Evolutionary conservation across 1,139 yeast genomes (phyloP), one percentile per base, ranked within the genome.

Genomic region (Pichia sp.): DNA sequence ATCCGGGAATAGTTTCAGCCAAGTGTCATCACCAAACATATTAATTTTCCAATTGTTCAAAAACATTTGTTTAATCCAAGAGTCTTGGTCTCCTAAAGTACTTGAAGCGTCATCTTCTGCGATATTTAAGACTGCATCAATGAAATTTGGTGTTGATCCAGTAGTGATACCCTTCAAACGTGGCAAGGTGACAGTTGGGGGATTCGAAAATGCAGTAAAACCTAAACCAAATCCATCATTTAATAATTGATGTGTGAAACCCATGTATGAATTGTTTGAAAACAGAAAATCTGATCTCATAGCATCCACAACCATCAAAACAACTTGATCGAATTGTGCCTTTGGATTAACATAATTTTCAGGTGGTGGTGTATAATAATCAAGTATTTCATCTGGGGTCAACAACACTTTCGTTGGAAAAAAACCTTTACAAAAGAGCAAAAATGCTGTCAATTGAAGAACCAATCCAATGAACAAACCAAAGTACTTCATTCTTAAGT

Each of bases 1-100:
- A 5, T 70, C 72, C 0, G 93, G 93, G 60, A 90, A 95, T 46
- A 93, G 74, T 64, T 90, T 91, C 58, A 91, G 70, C 99, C 99
- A 95, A 0, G 99, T 93, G 65, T 93, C 99, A 67, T 93, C 99
- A 29, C 99, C 99, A 71, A 80, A 93, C 78, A 93, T 89, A 63
- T 89, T 84, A 42, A 93, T 72, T 50, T 70, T 75, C 60, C 77
- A 77, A 33, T 71, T 71, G 3, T 66, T 52, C 16, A 50, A 39
- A 44, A 49, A 51, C 68, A 90, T 73, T 65, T 93, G 98, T 42
- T 74, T 71, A 14, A 91, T 66, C 96, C 98, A 91, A 19, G 95
- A 86, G 66, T 95, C 99, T 60, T 87, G 95, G 49, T 76, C 79
- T 0, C 80, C 74, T 47, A 90, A 67, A 0, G 90, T 83, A 13